These are phyloP conservation scores for Phyllosticta ampelicida DNA, from an alignment of 2,329 filamentous ascomycete genomes.

Conservation along the genomic window DNA sequence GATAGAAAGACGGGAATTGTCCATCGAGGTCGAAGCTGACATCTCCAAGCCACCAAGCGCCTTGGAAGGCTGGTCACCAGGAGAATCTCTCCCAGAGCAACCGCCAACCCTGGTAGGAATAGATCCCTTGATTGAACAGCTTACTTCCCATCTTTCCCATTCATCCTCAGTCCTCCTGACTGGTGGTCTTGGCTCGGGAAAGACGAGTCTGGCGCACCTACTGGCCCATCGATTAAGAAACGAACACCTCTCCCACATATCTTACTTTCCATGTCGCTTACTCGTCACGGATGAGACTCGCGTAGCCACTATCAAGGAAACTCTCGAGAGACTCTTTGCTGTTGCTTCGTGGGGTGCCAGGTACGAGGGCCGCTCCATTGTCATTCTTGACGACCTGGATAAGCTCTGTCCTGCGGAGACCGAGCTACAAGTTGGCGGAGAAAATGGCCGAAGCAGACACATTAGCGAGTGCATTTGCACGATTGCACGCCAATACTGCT, in stretches of 20 bases:
- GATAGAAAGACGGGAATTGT: conserved; percentile 55
- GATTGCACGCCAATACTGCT: conserved; percentile 75
- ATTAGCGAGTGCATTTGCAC: conserved; percentile 81
- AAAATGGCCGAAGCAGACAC: conserved; percentile 86
- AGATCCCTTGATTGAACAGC: conserved; percentile 60
- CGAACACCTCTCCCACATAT: conserved; percentile 67
- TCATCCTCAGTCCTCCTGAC: conserved; percentile 84
- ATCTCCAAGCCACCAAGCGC: conserved; percentile 37
- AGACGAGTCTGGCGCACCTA: conserved; percentile 68
- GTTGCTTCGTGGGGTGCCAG: conserved; percentile 83
- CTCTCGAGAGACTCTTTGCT: conserved; percentile 72
- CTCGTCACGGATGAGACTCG: conserved; percentile 85
- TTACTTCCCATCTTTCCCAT: conserved; percentile 67
- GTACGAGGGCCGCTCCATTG: conserved; percentile 69
- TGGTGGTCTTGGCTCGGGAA: conserved; percentile 81
- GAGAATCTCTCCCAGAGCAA: conserved; percentile 43
- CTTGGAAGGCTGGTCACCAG: conserved; percentile 38
- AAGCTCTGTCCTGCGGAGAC: conserved; percentile 88
- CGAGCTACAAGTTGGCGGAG: conserved; percentile 83
- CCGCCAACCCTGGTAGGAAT: conserved; percentile 69
- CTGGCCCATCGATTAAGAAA: conserved; percentile 63
- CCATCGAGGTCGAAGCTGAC: conserved; percentile 65
- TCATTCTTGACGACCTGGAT: conserved; percentile 88
- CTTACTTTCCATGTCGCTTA: conserved; percentile 78
- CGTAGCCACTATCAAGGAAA: conserved; percentile 84